phyloP scores from a whole-genome alignment of 116 monocot genomes.

The Trichopus zeylanicus region DNA sequence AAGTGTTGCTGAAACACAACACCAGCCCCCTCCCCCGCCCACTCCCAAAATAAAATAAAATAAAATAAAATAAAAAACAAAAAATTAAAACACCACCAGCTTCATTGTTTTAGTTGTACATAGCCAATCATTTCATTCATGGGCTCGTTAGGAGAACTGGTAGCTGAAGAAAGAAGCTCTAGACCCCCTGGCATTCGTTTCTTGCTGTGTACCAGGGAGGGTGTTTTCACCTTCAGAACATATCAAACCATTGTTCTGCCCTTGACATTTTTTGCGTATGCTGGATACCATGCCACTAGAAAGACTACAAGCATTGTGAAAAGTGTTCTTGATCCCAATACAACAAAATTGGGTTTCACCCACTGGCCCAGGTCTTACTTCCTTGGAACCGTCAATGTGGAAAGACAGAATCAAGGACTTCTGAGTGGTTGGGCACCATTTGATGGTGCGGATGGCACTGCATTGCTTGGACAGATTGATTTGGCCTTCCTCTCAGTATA shows the following conservation, averaged over 20 bases:
- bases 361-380: constrained; percentile 20
- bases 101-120: neutral
- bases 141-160: constrained; percentile 18
- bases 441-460: constrained; percentile 35
- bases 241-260: constrained; percentile 50
- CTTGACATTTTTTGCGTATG: constrained; percentile 65
- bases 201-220: constrained; percentile 18
- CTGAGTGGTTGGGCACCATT: constrained; percentile 70
- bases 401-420: neutral
- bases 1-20: neutral
- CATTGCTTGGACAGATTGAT: constrained; percentile 65
- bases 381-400: neutral
- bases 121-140: constrained; percentile 3
- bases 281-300: constrained; percentile 68
- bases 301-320: constrained; percentile 86
- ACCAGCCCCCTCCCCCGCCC: too few species aligned
- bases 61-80: too few species aligned
- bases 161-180: neutral
- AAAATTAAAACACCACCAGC: neutral
- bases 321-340: constrained; percentile 54
- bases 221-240: constrained; percentile 30
- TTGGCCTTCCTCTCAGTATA: constrained; percentile 69
- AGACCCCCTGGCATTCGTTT: constrained; percentile 45
- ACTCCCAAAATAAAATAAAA: too few species aligned
- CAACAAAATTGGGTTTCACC: constrained; percentile 14